A percentile compares a stretch with the other conserved stretches of the same genome.
These are phyloP conservation scores for Phytophthora sansomeana DNA, from an alignment of 352 stramenopile genomes.

Conservation along the genomic window DNA sequence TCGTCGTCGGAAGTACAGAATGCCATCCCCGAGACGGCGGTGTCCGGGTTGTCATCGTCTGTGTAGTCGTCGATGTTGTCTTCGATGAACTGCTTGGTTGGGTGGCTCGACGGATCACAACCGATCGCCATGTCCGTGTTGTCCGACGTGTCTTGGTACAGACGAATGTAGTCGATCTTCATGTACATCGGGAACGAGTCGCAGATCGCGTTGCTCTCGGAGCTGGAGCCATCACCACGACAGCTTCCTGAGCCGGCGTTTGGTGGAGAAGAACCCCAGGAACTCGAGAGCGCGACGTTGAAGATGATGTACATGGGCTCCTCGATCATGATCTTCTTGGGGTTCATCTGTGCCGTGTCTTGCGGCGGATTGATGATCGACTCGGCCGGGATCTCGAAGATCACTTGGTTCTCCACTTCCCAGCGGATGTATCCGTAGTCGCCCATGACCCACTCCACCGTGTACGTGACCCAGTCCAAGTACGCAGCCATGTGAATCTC, in stretches of 20 bases:
- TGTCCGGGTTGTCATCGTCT: slow-evolving; percentile 68
- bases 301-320: slow-evolving; percentile 95
- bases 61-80: slow-evolving; percentile 53
- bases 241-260: too few relatives aligned
- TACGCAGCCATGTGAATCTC: slow-evolving; percentile 72
- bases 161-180: slow-evolving; percentile 89
- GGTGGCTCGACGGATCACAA: slow-evolving; percentile 52
- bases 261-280: too few relatives aligned
- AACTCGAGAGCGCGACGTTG: slow-evolving; percentile 93
- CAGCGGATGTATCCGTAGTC: slow-evolving; percentile 52
- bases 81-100: slow-evolving; percentile 58
- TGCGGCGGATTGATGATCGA: slow-evolving; percentile 54
- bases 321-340: slow-evolving; percentile 86
- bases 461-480: slow-evolving; percentile 59
- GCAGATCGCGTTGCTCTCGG: too few relatives aligned
- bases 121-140: slow-evolving; percentile 52
- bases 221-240: too few relatives aligned
- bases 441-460: slow-evolving; percentile 52
- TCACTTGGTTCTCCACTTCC: slow-evolving; percentile 78
- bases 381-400: slow-evolving; percentile 78
- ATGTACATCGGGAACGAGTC: too few relatives aligned
- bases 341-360: slow-evolving; percentile 50
- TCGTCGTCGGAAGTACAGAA: too few relatives aligned
- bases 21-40: slow-evolving; percentile 58
- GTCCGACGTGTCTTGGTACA: slow-evolving; percentile 90